phyloP scores from a whole-genome alignment of 2,329 filamentous ascomycete species.

The Xylariaceae sp. region DNA sequence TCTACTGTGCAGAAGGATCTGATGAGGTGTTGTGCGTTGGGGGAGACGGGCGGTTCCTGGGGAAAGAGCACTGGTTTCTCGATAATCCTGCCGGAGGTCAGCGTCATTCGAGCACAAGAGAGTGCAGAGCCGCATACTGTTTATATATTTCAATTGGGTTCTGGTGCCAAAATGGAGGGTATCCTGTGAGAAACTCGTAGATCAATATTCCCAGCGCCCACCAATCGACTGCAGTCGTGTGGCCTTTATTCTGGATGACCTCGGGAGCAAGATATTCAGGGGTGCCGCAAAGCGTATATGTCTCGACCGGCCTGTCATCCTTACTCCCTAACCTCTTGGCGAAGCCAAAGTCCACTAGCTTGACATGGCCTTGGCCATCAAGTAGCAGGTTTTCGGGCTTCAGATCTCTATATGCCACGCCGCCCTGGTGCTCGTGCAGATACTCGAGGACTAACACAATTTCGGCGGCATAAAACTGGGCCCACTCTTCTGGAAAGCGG shows the following conservation, averaged over 20 bases:
- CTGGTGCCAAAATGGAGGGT: conserved; percentile 82
- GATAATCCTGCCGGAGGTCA: conserved; percentile 57
- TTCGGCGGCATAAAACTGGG: conserved; percentile 79
- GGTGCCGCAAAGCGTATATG: conserved; percentile 79
- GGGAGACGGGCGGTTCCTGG: conserved; percentile 59
- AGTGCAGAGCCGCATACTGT: conserved; percentile 46
- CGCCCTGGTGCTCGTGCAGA: conserved; percentile 72
- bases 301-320: conserved; percentile 55
- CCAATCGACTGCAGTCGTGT: conserved; percentile 76
- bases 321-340: conserved; percentile 68
- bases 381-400: conserved; percentile 81
- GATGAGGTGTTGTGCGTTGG: conserved; percentile 71
- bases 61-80: conserved; percentile 75
- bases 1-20: conserved; percentile 73
- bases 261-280: conserved; percentile 82
- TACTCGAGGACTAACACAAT: conserved; percentile 79
- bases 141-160: conserved; percentile 87
- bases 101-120: conserved; percentile 1
- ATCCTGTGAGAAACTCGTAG: conserved; percentile 80
- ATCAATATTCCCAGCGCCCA: conserved; percentile 82
- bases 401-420: conserved; percentile 74
- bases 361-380: conserved; percentile 73
- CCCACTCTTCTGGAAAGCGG: conserved; percentile 73
- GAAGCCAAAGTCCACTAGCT: conserved; percentile 81
- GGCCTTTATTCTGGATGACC: conserved; percentile 78